Evolutionary conservation across 1,284 basidiomycete species (phyloP), one percentile per base, ranked within the genome.

Genomic region (Cerioporus squamosus): DNA sequence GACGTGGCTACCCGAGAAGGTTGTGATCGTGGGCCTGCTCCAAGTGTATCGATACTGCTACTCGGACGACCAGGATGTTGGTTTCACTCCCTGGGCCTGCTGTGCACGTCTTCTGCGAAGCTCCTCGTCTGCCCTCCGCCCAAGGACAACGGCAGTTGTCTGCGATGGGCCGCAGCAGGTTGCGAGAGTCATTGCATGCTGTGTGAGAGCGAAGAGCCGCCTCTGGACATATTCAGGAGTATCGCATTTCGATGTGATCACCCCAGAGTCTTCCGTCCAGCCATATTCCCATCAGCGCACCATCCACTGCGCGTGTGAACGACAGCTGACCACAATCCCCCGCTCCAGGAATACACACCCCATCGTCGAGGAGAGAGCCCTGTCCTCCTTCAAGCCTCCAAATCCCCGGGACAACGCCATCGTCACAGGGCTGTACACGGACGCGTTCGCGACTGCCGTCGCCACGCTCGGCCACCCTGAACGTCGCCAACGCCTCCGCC

Each of bases 361-460:
- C 18, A 58, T 66, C 17, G 50, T 65, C 49, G 60, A 64, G 23
- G 23, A n/a, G 20, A 42, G 46, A 24, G 59, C 61, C 1, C 38
- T 62, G 7, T 6, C 43, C 15, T 3, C 44, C 18, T 17, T 51
- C 44, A 43, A 31, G 22, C 57, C 59, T 15, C 53, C 45, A 3
- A 61, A 64, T 53, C 26, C 63, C 53, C 44, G 55, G 47, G 61
- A 70, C 36, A 72, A 75, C 40, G 79, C 77, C 0, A 66, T 80
- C 38, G 75, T 79, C 1, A 73, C 76, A 6, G 69, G 78, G 2
- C 70, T 81, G 2, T 79, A 79, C 64, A 74, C 74, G 23, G 77
- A 81, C 60, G 66, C 71, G 1, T 81, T 72, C 59, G 71, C 75
- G 20, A 66, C 75, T 29, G 77, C 74, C 1, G 73, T 75, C 10